Evolutionary conservation across 495 filamentous ascomycete genomes (phyloP).

Genomic region (Penicillium manginii): DNA sequence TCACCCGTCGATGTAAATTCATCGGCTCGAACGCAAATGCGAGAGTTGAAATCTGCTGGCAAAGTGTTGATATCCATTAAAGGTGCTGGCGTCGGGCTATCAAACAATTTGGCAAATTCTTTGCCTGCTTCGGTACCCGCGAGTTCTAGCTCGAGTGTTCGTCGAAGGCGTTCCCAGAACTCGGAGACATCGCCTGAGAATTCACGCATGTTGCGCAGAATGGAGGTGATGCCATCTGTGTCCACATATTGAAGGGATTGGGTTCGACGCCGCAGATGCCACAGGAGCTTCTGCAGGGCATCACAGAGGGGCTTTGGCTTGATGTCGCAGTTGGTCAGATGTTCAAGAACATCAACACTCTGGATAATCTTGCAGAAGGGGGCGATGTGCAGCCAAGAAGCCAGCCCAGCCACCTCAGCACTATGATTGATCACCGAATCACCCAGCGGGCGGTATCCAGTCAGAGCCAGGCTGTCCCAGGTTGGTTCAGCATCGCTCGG

Average conservation of each 20-base stretch:
- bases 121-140: conserved; percentile 45
- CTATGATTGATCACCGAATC: conserved; percentile 53
- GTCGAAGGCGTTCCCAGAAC: conserved; percentile 59
- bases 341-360: conserved; percentile 51
- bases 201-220: conserved; percentile 47
- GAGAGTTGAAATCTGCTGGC: conserved; percentile 45
- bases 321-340: conserved; percentile 48
- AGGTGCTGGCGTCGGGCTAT: conserved; percentile 34
- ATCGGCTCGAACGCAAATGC: conserved; percentile 42
- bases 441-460: conserved; percentile 59
- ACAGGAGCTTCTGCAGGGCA: conserved; percentile 51
- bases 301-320: conserved; percentile 57
- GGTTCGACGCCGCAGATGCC: conserved; percentile 42
- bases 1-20: conserved; percentile 37
- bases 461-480: conserved; percentile 72
- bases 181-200: conserved; percentile 51
- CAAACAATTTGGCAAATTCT: conserved; percentile 50
- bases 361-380: conserved; percentile 63
- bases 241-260: conserved; percentile 46
- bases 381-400: conserved; percentile 61
- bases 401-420: conserved; percentile 55
- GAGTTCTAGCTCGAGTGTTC: conserved; percentile 56
- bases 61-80: conserved; percentile 33
- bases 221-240: conserved; percentile 47
- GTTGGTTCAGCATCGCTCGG: conserved; percentile 64